Percentiles rank a stretch among this genome's conserved stretches.
Conservation (phyloP, 768 basidiomycete genomes). For the Tricholoma flavovirens region DNA sequence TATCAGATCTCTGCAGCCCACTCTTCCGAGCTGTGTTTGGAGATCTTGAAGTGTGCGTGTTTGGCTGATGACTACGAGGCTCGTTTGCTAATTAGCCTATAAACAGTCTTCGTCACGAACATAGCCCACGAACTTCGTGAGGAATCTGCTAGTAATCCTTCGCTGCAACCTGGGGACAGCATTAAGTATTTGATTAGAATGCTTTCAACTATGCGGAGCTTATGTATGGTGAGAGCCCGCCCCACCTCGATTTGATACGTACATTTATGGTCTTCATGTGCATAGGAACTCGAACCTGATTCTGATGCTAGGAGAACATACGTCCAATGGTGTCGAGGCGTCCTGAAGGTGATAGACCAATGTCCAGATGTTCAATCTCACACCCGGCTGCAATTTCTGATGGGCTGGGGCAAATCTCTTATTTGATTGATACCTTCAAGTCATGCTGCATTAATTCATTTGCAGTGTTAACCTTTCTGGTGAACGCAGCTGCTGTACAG, state of each 20-base stretch:
- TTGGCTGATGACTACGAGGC: background rate
- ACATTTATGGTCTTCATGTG: background rate
- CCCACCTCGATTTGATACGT: background rate
- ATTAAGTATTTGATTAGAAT: slow-evolving; percentile 36
- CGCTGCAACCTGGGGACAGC: slow-evolving; percentile 20
- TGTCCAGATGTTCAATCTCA: background rate
- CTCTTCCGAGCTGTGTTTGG: slow-evolving; percentile 16
- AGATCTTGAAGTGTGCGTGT: slow-evolving; percentile 12
- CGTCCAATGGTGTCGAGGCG: background rate
- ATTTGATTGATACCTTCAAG: background rate
- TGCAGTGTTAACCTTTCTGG: background rate
- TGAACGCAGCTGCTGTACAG: background rate
- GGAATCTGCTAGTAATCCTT: slow-evolving; percentile 19
- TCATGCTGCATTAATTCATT: background rate
- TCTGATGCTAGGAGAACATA: background rate
- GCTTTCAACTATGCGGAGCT: slow-evolving; percentile 44
- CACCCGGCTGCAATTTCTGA: background rate
- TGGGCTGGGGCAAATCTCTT: background rate
- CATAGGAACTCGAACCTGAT: background rate
- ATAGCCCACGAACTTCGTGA: slow-evolving; percentile 29
- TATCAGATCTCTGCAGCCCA: background rate
- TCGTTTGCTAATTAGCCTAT: background rate
- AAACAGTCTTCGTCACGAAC: slow-evolving; percentile 42
- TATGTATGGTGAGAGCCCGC: background rate
- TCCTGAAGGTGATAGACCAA: background rate